Base-by-base conservation (phyloP, 768 basidiomycete species). In the Calocera cornea region DNA sequence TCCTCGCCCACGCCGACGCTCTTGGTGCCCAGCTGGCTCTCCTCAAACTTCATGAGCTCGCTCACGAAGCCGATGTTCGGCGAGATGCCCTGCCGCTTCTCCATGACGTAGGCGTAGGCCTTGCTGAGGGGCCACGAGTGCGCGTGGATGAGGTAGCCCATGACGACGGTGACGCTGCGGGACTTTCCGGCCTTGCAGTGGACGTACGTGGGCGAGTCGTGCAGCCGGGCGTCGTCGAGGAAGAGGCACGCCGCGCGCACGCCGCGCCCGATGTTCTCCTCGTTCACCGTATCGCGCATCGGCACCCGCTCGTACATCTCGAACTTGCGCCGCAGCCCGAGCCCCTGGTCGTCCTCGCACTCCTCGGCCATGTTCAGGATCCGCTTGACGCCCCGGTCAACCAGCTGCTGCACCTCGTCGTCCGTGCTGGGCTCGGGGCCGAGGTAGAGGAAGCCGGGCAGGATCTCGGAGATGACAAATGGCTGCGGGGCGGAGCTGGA, bases 51-150 rank as follows among this genome's bases (percentile, higher is more conserved):
- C 95, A 97, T 97, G 47, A 98, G 83, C 76, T 97, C 94, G 2
- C 91, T 92, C 49, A 97, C 93, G 77, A 98, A 98, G 7, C 95
- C 95, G 70, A 98, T 95, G 74, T 97, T 97, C 11, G 95, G 95
- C 16, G 91, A 94, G 71, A 97, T 95, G 70, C 93, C 93, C 71
- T 92, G 92, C 38, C 95, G 86, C 10, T 93, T 85, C 72, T 95
- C 95, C 41, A 92, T 83, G 29, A 98, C 95, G 74, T 93, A 97
- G 0, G 87, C 79, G 75, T 97, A 98, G 1, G 95, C 92, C 40
- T 86, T 85, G 34, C 92, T 89, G 44, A 97, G 84, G 22, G 93
- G 90, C 95, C 95, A 97, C 74, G 94, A 93, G 74, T 97, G 94
- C 11, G 94, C 90, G 72, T 97, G 95, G 70, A 98, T 97, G 67